A percentile compares a stretch with the other conserved stretches of the same genome.
Evolutionary conservation across 2,329 filamentous ascomycete species (phyloP).

Genomic region (Cladosporium phlei): DNA sequence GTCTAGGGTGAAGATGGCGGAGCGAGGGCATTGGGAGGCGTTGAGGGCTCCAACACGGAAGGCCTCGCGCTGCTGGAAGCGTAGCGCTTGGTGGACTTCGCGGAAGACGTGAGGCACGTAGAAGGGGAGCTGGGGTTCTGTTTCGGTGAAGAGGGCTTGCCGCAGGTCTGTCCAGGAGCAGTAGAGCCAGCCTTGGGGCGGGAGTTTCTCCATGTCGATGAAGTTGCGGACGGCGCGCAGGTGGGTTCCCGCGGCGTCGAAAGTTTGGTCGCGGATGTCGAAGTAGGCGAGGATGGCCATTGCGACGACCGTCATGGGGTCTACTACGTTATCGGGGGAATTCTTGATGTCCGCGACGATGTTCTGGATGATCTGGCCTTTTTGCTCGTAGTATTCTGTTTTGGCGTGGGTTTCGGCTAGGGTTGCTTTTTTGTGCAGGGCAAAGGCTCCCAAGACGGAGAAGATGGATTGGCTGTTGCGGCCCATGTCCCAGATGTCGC

Average conservation of each 20-base stretch:
- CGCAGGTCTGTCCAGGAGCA: constrained; percentile 4
- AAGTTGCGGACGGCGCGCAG: constrained; percentile 1
- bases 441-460: constrained; percentile 2
- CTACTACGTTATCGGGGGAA: not conserved
- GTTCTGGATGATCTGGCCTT: constrained; percentile 9
- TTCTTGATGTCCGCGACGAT: constrained; percentile 3
- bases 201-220: constrained; percentile 2
- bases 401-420: not conserved
- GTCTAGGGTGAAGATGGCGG: constrained; percentile 4
- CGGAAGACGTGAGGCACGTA: constrained; percentile 3
- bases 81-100: not conserved
- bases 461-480: constrained; percentile 3
- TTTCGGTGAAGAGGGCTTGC: constrained; percentile 5
- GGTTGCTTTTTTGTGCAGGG: constrained; percentile 4
- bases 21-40: constrained; percentile 6
- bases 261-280: constrained; percentile 7
- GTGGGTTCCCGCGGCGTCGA: constrained; percentile 5
- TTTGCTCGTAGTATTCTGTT: constrained; percentile 3
- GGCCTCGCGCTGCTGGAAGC: constrained; percentile 5
- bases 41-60: constrained; percentile 4
- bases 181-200: constrained; percentile 5
- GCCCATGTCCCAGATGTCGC: constrained; percentile 10
- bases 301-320: not conserved
- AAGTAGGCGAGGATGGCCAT: constrained; percentile 6
- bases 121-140: constrained; percentile 3